Conservation (phyloP, 441 rosid genomes). For the Populus hybrid region DNA sequence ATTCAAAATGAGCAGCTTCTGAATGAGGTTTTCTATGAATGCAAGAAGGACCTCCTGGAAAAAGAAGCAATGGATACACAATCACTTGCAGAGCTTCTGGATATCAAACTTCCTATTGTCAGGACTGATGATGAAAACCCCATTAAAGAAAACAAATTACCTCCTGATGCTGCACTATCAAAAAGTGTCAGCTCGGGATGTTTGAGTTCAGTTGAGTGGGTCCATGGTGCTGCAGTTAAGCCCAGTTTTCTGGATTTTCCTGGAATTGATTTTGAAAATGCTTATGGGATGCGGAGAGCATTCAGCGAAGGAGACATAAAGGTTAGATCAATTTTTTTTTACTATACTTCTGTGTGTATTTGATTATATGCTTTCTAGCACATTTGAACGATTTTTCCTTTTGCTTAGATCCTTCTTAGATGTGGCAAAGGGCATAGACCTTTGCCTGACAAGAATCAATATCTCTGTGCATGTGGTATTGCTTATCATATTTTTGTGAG, state of each 20-base stretch:
- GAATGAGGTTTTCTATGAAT: constrained; percentile 66
- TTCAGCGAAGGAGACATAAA: constrained; percentile 95
- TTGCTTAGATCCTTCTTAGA: not conserved
- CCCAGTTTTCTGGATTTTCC: constrained; percentile 62
- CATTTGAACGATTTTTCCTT: not conserved
- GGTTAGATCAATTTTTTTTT: constrained; percentile 42
- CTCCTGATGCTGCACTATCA: constrained; percentile 40
- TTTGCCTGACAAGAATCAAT: not conserved
- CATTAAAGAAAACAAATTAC: constrained; percentile 37
- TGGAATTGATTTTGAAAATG: constrained; percentile 57
- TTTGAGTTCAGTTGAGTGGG: constrained; percentile 71
- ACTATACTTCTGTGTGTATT: not conserved
- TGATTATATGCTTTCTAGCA: not conserved
- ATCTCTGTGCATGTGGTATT: not conserved
- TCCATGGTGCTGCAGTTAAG: constrained; percentile 46
- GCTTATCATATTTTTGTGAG: not conserved
- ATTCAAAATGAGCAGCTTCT: constrained; percentile 69
- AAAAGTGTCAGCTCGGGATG: constrained; percentile 73
- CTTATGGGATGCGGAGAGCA: constrained; percentile 88
- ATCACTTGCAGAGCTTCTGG: constrained; percentile 44
- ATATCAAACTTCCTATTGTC: constrained; percentile 50
- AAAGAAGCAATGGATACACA: constrained; percentile 49
- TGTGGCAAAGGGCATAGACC: not conserved
- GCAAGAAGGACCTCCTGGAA: constrained; percentile 83
- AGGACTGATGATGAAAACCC: constrained; percentile 34